Evolutionary conservation across 2,329 filamentous ascomycete species (phyloP).

Genomic region (Beauveria varroae): DNA sequence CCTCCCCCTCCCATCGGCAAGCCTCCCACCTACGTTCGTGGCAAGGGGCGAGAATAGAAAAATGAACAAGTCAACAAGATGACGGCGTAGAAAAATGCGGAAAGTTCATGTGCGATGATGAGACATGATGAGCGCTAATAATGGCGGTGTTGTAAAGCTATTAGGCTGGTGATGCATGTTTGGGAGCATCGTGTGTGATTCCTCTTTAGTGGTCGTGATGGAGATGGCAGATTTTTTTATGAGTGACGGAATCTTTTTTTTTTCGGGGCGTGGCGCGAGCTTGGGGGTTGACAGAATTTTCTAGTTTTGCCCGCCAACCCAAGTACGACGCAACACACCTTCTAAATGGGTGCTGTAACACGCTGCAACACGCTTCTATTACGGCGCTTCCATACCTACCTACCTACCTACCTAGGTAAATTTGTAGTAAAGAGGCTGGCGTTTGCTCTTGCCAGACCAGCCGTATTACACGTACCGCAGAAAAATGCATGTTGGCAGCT

Average conservation of each 20-base stretch:
- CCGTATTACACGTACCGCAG: background rate
- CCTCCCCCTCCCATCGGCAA: background rate
- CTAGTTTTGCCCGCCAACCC: background rate
- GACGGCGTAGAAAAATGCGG: slow-evolving; percentile 7
- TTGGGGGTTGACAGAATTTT: slow-evolving; percentile 1
- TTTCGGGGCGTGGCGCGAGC: background rate
- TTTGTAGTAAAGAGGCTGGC: background rate
- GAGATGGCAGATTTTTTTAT: background rate
- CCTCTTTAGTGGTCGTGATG: background rate
- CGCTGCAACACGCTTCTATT: too few relatives aligned
- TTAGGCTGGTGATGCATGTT: background rate
- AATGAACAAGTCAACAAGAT: background rate
- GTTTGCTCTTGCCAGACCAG: background rate
- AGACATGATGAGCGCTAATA: background rate
- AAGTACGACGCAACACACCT: background rate
- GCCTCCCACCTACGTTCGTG: background rate
- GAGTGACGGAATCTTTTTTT: background rate
- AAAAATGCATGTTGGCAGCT: background rate
- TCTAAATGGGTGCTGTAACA: background rate
- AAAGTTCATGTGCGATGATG: slow-evolving; percentile 8
- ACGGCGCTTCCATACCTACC: too few relatives aligned
- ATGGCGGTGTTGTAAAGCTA: background rate
- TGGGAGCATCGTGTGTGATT: slow-evolving; percentile 9
- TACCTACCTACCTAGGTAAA: too few relatives aligned
- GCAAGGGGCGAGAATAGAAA: background rate